Conservation (phyloP, 176 grass and related monocot species). For the Coix lacrymajobi region DNA sequence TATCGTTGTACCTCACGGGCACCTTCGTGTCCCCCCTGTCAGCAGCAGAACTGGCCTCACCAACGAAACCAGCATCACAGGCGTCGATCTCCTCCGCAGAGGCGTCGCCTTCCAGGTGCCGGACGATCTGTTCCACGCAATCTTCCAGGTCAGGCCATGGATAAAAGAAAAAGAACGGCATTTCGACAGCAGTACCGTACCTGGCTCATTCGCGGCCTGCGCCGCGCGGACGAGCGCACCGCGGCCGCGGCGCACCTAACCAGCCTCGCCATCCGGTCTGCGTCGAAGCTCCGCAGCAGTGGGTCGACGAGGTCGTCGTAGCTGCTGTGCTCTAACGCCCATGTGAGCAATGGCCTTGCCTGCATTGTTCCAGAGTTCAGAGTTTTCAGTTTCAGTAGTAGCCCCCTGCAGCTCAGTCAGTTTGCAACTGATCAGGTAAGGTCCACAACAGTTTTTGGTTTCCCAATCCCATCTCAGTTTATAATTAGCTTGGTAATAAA, state of each 20-base stretch:
- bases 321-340: neutral
- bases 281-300: neutral
- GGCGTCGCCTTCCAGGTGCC: slow-evolving; percentile 4
- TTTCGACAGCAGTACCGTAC: neutral
- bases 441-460: too few species aligned
- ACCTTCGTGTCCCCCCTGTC: neutral
- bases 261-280: neutral
- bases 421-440: too few species aligned
- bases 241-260: neutral
- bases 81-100: neutral
- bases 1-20: neutral
- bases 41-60: neutral
- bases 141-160: too few species aligned
- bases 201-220: neutral
- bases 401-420: too few species aligned
- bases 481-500: neutral
- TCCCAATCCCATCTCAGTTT: too few species aligned
- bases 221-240: neutral
- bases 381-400: neutral
- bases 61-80: slow-evolving; percentile 13
- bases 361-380: neutral
- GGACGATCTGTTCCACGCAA: neutral
- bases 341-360: neutral
- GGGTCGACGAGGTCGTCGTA: neutral
- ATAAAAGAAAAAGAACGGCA: too few species aligned